Evolutionary conservation across 2,329 filamentous ascomycete species (phyloP).

Genomic region (Pyrenochaeta sp.): DNA sequence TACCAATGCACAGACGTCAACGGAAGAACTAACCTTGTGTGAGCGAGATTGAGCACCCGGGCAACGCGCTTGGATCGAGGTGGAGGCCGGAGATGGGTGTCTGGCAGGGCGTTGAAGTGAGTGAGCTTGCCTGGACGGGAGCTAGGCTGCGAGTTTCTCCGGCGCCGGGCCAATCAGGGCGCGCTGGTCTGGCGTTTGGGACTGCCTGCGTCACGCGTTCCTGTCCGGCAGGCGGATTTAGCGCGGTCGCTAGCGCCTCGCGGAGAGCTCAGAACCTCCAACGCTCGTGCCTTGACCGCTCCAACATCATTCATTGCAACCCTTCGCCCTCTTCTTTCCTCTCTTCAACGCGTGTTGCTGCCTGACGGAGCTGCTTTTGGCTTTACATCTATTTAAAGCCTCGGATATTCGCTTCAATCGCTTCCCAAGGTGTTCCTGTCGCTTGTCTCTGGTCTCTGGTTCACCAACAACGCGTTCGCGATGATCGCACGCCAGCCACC

Average conservation of each 20-base stretch:
- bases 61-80: slow-evolving; percentile 38
- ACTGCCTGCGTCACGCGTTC: slow-evolving; percentile 29
- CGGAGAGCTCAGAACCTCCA: slow-evolving; percentile 22
- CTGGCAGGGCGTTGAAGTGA: slow-evolving; percentile 35
- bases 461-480: slow-evolving; percentile 41
- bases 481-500: slow-evolving; percentile 48
- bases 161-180: slow-evolving; percentile 33
- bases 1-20: slow-evolving; percentile 29
- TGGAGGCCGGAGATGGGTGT: slow-evolving; percentile 29
- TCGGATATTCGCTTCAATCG: slow-evolving; percentile 11
- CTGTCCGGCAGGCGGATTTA: slow-evolving; percentile 7
- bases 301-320: slow-evolving; percentile 18
- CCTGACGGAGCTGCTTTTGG: slow-evolving; percentile 12
- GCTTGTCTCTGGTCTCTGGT: slow-evolving; percentile 23
- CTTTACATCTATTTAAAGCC: slow-evolving; percentile 6
- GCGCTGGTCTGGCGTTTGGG: slow-evolving; percentile 18
- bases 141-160: slow-evolving; percentile 24
- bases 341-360: slow-evolving; percentile 21
- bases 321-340: slow-evolving; percentile 19
- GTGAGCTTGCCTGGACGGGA: slow-evolving; percentile 19
- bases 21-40: slow-evolving; percentile 26
- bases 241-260: slow-evolving; percentile 21
- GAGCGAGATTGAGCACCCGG: slow-evolving; percentile 30
- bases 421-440: slow-evolving; percentile 7
- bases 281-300: slow-evolving; percentile 31